Base-by-base conservation (phyloP, 176 grass and related monocot genomes). In the Aegilops bicornis region DNA sequence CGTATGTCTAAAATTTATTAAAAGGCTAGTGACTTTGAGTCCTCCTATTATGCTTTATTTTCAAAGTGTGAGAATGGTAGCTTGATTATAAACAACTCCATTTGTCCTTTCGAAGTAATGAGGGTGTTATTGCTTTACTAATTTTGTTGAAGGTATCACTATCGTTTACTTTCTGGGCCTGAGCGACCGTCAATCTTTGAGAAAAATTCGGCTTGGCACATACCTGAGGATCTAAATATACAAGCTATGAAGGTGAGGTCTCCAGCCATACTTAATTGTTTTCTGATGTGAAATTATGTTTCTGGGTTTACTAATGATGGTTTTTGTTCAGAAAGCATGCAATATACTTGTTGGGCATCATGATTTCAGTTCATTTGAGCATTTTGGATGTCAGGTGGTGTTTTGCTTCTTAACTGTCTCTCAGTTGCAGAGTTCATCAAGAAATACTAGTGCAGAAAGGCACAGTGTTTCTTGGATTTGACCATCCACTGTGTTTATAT, bases 301-400 rank as follows among this genome's bases (percentile, higher is more conserved):
- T 29, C 23, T 43, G 9, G 31, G 8, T 72, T 82, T 66, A 79
- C 54, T 92, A 43, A 77, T 83, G 47, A 58, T 76, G 4, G 8
- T 31, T 84, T n/a, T 82, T 91, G 42, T 82, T 86, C 94, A 98
- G 97, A 92, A 92, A 85, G 94, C 94, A 80, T 96, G 97, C 84
- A 87, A 24, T 45, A 80, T 94, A 79, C 94, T 98, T 83, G 76
- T 90, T 86, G 97, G 94, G 16, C 72, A 86, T 91, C 94, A 96
- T 88, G 94, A 98, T 96, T 98, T 98, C 79, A 98, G 97, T 88
- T 96, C 94, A 83, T 98, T 98, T 92, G 92, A 78, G 92, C 97
- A 79, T n/a, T 71, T 87, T 87, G 97, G 91, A 83, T 98, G 97
- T 84, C 97, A 98, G 96, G 96, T 98, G 48, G 45, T 61, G 27